Conservation (phyloP, 2,329 filamentous ascomycete genomes). For the Elsinoe batatas region DNA sequence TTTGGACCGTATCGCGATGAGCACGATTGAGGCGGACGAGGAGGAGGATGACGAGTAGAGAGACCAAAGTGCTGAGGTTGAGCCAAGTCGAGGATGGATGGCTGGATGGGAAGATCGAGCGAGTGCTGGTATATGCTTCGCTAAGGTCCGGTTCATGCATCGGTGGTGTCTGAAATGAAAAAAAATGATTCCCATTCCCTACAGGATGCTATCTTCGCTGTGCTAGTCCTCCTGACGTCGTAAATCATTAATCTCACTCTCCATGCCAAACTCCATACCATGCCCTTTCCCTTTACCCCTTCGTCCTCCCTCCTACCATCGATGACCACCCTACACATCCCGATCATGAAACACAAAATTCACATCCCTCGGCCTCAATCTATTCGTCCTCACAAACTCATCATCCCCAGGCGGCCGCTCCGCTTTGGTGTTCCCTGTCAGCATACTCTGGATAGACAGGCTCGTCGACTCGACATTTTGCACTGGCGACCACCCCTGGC, state of each 20-base stretch:
- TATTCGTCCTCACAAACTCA: slow-evolving; percentile 76
- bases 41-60: slow-evolving; percentile 33
- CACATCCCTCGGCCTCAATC: slow-evolving; percentile 73
- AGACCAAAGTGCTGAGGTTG: neutral
- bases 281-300: neutral
- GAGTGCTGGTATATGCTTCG: neutral
- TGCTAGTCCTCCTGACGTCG: neutral
- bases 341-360: slow-evolving; percentile 92
- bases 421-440: slow-evolving; percentile 87
- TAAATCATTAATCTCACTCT: neutral
- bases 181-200: slow-evolving; percentile 8
- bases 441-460: slow-evolving; percentile 96
- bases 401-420: slow-evolving; percentile 85
- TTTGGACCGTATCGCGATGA: slow-evolving; percentile 66
- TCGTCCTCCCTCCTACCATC: neutral
- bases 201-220: neutral
- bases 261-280: neutral
- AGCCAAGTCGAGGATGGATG: neutral
- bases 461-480: slow-evolving; percentile 95
- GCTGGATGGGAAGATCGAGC: neutral
- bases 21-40: slow-evolving; percentile 42
- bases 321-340: slow-evolving; percentile 32
- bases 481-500: slow-evolving; percentile 87
- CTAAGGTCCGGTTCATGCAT: slow-evolving; percentile 6
- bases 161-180: slow-evolving; percentile 8